Evolutionary conservation across 1,139 yeast species (phyloP).

Genomic region (Meyerozyma elateridarum): DNA sequence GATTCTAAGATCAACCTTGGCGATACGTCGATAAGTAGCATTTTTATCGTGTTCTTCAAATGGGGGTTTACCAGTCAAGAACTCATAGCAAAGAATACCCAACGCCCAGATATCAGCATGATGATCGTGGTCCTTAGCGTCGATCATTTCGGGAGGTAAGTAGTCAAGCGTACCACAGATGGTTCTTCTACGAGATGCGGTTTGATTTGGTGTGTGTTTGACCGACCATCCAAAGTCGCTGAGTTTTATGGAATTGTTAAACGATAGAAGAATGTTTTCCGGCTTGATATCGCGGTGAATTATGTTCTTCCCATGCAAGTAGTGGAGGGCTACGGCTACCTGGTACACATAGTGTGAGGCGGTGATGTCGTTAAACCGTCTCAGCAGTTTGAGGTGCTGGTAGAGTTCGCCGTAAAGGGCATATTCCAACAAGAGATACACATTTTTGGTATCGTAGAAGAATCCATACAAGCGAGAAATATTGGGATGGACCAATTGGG

Average conservation of each 20-base stretch:
- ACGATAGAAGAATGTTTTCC: constrained; percentile 76
- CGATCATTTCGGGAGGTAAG: constrained; percentile 94
- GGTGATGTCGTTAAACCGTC: constrained; percentile 62
- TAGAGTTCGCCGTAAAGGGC: constrained; percentile 86
- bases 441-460: constrained; percentile 75
- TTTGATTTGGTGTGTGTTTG: constrained; percentile 12
- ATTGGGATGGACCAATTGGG: constrained; percentile 69
- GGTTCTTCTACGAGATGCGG: constrained; percentile 58
- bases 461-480: constrained; percentile 79
- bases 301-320: constrained; percentile 72
- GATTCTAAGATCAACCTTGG: constrained; percentile 66
- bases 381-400: constrained; percentile 57
- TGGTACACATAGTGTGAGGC: constrained; percentile 82
- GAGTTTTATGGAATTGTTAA: constrained; percentile 68
- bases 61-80: constrained; percentile 86
- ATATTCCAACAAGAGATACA: constrained; percentile 80
- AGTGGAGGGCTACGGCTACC: constrained; percentile 71
- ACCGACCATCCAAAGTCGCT: constrained; percentile 99
- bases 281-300: constrained; percentile 94
- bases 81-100: constrained; percentile 82
- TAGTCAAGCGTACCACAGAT: constrained; percentile 95
- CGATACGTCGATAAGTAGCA: constrained; percentile 75
- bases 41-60: constrained; percentile 77
- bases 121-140: constrained; percentile 71
- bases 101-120: constrained; percentile 90